phyloP scores from a whole-genome alignment of 140 eudicot species.

The Oenanthe javanica region DNA sequence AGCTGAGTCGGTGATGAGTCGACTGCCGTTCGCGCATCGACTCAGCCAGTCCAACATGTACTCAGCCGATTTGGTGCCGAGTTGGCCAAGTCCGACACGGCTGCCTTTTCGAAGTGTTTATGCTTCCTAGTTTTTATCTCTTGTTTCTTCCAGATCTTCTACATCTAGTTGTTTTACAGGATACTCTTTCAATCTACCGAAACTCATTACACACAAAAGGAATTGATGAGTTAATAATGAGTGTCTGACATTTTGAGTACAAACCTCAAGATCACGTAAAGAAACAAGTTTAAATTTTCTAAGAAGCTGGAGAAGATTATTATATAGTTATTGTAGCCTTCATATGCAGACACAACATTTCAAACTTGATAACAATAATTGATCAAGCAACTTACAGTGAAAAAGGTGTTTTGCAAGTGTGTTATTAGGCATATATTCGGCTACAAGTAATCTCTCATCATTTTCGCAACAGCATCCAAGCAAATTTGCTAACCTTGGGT shows the following conservation, averaged over 20 bases:
- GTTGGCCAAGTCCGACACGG: too few species aligned
- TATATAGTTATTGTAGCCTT: background rate
- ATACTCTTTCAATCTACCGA: background rate
- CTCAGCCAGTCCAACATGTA: too few species aligned
- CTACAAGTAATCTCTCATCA: slow-evolving; percentile 63
- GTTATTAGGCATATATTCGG: slow-evolving; percentile 68
- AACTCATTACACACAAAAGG: background rate
- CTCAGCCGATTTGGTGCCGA: too few species aligned
- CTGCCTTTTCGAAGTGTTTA: too few species aligned
- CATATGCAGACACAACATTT: background rate
- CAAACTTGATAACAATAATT: background rate
- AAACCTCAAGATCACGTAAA: background rate
- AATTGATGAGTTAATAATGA: background rate
- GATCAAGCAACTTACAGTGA: slow-evolving; percentile 45
- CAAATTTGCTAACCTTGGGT: slow-evolving; percentile 52
- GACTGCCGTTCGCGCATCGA: too few species aligned
- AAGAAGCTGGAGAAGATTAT: background rate
- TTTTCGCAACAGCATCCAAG: slow-evolving; percentile 72
- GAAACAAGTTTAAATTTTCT: background rate
- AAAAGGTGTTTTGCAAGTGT: slow-evolving; percentile 79
- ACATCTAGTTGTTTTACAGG: background rate
- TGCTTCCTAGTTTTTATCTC: too few species aligned
- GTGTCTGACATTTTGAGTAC: background rate
- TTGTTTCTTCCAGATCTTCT: background rate
- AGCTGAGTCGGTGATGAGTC: too few species aligned